Evolutionary conservation across 768 basidiomycete genomes (phyloP).

Genomic region (Russula emetica): DNA sequence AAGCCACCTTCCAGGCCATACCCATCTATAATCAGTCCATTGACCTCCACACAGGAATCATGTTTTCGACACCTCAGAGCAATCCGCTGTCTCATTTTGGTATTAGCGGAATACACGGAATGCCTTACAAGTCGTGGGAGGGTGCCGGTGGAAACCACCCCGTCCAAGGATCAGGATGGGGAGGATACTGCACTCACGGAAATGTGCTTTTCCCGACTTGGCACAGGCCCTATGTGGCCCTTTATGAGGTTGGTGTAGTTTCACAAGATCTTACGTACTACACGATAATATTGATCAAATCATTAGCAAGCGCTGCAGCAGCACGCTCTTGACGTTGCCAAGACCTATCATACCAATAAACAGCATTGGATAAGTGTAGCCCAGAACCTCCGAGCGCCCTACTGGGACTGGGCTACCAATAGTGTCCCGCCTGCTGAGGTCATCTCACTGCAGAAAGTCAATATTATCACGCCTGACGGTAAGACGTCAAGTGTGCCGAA

Average conservation of each 20-base stretch:
- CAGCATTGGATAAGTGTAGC: constrained; percentile 37
- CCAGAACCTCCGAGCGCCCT: constrained; percentile 39
- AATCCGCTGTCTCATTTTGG: constrained; percentile 41
- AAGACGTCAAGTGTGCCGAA: constrained; percentile 33
- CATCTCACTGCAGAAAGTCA: constrained; percentile 35
- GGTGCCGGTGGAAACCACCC: constrained; percentile 35
- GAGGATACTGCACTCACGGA: constrained; percentile 57
- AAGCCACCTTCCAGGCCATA: constrained; percentile 25
- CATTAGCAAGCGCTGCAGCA: constrained; percentile 46
- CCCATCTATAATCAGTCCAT: neutral
- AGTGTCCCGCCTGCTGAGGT: constrained; percentile 40
- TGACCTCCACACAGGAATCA: constrained; percentile 30
- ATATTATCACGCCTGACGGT: constrained; percentile 37
- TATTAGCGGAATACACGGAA: constrained; percentile 50
- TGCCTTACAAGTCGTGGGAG: constrained; percentile 46
- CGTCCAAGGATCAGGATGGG: constrained; percentile 32
- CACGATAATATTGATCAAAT: neutral
- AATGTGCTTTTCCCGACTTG: constrained; percentile 52
- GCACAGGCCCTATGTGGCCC: constrained; percentile 50
- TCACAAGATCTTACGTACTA: neutral
- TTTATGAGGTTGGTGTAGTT: constrained; percentile 43
- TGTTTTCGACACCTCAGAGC: constrained; percentile 34
- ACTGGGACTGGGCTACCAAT: constrained; percentile 50
- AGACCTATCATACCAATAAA: constrained; percentile 35
- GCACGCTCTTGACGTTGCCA: constrained; percentile 41